A percentile compares a stretch with the other conserved stretches of the same genome.
These are phyloP conservation scores for Arthrobotrys pseudoclavata DNA, from an alignment of 2,329 filamentous ascomycete species.

Conservation along the genomic window DNA sequence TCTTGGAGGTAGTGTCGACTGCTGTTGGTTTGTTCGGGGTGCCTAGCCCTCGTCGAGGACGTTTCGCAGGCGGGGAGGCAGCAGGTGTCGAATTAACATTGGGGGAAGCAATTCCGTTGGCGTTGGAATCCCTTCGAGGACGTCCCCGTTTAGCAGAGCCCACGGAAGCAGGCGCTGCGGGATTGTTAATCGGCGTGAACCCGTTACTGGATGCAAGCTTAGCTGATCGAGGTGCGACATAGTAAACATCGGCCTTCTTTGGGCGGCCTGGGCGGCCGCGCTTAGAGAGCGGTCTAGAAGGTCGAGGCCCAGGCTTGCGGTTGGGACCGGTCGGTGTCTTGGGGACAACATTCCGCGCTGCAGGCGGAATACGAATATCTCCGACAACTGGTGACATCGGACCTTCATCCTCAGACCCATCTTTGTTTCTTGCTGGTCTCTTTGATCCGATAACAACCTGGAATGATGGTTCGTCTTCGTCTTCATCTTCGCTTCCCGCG, in stretches of 20 bases:
- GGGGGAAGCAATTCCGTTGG: constrained; percentile 1
- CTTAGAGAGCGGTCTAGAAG: constrained; percentile 41
- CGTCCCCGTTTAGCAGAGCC: constrained; percentile 39
- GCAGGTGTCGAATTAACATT: constrained; percentile 18
- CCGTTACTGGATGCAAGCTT: constrained; percentile 6
- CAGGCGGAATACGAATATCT: constrained; percentile 19
- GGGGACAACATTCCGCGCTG: constrained; percentile 4
- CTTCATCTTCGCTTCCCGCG: constrained; percentile 36
- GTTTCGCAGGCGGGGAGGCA: constrained; percentile 39
- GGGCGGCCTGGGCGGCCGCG: constrained; percentile 44
- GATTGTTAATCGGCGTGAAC: constrained; percentile 40
- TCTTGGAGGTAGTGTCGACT: constrained; percentile 8
- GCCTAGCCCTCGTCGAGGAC: constrained; percentile 13
- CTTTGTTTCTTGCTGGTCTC: not conserved
- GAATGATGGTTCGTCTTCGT: constrained; percentile 20
- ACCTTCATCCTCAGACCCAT: constrained; percentile 4
- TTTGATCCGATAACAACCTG: constrained; percentile 17
- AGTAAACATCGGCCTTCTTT: constrained; percentile 36
- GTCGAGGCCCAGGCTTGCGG: constrained; percentile 30
- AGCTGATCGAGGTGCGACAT: constrained; percentile 23
- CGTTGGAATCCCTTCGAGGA: constrained; percentile 23
- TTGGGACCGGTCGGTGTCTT: not conserved
- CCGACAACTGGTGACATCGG: constrained; percentile 39
- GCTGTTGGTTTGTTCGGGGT: constrained; percentile 24
- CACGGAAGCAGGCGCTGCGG: not conserved